Evolutionary conservation across 1,284 basidiomycete genomes (phyloP), one percentile per base, ranked within the genome.

Genomic region (Leccinum pachyderme): DNA sequence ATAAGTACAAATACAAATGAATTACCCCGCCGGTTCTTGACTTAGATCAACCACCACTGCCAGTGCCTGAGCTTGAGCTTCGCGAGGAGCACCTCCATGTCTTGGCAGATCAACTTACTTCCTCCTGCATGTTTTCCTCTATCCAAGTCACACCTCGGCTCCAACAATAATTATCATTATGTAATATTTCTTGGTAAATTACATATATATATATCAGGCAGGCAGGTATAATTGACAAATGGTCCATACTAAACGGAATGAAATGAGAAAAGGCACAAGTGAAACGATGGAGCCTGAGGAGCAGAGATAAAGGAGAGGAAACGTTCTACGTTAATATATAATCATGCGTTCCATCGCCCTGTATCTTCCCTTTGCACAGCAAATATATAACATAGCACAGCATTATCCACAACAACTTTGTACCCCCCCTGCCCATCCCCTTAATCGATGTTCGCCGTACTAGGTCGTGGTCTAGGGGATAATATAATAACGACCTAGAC

Each of bases 171-270:
- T 41, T 22, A 41, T 7, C 7, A 41, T 41, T 41, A 18, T 18
- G 18, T 18, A 41, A 41, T 41, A 22, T 41, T 41, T 22, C 18
- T 41, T 22, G 7, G 54, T 66, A 58, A 52, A 60, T 68, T 70
- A 70, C 64, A 69, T 60, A 69, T 44, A 69, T 60, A 69, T 44
- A 27, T 64, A 67, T 59, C 61, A 63, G 18, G 18, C 18, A 18
- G 18, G 18, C 18, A 18, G 58, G 66, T 64, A 37, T 25, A 59
- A 52, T 51, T 65, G 63, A 70, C 60, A 63, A 63, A 70, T 61
- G 3, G 60, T 66, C 64, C 65, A 67, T 70, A 53, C 59, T 58
- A 56, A 50, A 58, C 62, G 61, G 60, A 65, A 59, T 56, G 57
- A 55, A 52, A 59, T 52, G 50, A 60, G 51, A 44, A 25, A 44